Evolutionary conservation across 2,329 filamentous ascomycete genomes (phyloP), one percentile per base, ranked within the genome.

Genomic region (Leptoxyphium fumago): DNA sequence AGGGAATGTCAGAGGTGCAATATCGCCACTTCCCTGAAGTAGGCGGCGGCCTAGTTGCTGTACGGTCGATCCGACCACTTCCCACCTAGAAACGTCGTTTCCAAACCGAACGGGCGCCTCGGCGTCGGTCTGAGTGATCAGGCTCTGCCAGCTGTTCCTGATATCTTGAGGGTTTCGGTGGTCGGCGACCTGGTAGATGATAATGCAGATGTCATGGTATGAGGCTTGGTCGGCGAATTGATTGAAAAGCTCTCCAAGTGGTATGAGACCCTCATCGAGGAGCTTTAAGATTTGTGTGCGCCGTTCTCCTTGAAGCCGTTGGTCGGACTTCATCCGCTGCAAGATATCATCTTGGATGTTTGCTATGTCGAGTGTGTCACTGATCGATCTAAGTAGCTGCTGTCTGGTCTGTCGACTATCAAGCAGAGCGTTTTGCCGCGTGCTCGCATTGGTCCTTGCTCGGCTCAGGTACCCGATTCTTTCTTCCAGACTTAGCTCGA

Each of bases 291-390:
- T 77, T 45, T 82, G 74, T 1, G 67, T 64, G 55, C 75, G 77
- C 38, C 77, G 75, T 41, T 81, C 76, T 0, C 70, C 64, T 10
- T 71, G 66, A 32, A 95, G 73, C 38, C 91, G 77, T 1, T 68
- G 60, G 51, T 98, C 91, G 9, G 73, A 73, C 57, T 73, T 77
- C 43, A 98, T 68, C 39, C 85, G 75, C 58, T 87, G 82, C 18
- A 96, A 64, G 38, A 96, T 65, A 55, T 98, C 91, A 58, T 94
- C 85, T 61, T 98, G 91, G 43, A 98, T 91, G 56, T 91, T 89
- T 11, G 88, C 89, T 41, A 96, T 78, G 55, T 98, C 91, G 9
- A 98, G 77, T 39, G 93, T 71, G 52, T 91, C 87, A 2, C 80
- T 80, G 18, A 95, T 83, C 49, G 86, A 80, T 54, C 94, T 84